Percentiles rank a stretch among this genome's conserved stretches.
Evolutionary conservation across 768 basidiomycete genomes (phyloP).

Genomic region (Trametes cubensis): DNA sequence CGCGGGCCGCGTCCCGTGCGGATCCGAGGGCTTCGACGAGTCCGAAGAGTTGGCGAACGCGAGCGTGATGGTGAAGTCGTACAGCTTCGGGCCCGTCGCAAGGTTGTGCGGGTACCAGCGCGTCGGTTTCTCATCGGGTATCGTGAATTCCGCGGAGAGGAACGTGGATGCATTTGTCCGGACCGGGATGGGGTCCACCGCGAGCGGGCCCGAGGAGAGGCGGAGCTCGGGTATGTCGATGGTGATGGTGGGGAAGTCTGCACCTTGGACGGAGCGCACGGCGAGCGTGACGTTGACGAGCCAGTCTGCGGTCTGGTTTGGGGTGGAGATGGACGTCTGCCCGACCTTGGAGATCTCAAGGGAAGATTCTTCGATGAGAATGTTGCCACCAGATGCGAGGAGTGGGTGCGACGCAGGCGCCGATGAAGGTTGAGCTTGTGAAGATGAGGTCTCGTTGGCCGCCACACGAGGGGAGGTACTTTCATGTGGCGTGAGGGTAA

Average conservation of each 20-base stretch:
- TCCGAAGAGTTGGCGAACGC: slow-evolving; percentile 27
- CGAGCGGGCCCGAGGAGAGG: slow-evolving; percentile 41
- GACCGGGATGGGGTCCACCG: slow-evolving; percentile 28
- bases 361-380: slow-evolving; percentile 55
- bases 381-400: slow-evolving; percentile 26
- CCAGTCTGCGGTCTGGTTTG: slow-evolving; percentile 55
- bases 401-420: slow-evolving; percentile 28
- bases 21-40: no score
- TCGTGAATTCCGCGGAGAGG: slow-evolving; percentile 47
- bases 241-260: slow-evolving; percentile 41
- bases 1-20: no score
- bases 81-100: slow-evolving; percentile 52
- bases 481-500: slow-evolving; percentile 36
- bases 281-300: slow-evolving; percentile 56
- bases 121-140: slow-evolving; percentile 49
- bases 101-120: slow-evolving; percentile 61
- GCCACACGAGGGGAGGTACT: slow-evolving; percentile 19
- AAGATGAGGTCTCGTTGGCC: background rate
- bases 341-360: slow-evolving; percentile 59
- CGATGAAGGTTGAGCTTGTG: background rate
- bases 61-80: slow-evolving; percentile 51
- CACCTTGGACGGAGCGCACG: slow-evolving; percentile 45
- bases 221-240: slow-evolving; percentile 52
- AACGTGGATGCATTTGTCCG: slow-evolving; percentile 40
- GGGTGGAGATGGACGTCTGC: slow-evolving; percentile 43